These are phyloP conservation scores for Diplogelasinospora grovesii DNA, from an alignment of 495 filamentous ascomycete genomes.

Conservation along the genomic window DNA sequence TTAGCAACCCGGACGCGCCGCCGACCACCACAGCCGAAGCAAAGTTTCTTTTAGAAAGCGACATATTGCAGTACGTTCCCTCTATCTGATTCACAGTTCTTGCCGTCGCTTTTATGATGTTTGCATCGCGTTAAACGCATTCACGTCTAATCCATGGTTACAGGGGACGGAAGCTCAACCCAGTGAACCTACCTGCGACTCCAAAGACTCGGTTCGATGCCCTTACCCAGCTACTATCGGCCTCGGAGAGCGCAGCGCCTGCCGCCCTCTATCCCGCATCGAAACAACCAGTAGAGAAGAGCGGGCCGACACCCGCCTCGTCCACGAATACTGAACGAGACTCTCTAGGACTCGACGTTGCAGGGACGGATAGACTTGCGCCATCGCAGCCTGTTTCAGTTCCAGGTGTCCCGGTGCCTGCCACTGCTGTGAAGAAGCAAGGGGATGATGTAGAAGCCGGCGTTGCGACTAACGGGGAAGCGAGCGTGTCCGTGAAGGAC, in stretches of 20 bases:
- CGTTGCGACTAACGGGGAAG: background rate
- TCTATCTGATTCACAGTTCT: background rate
- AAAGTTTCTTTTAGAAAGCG: slow-evolving; percentile 66
- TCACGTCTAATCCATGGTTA: slow-evolving; percentile 7
- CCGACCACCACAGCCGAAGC: slow-evolving; percentile 47
- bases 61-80: slow-evolving; percentile 72
- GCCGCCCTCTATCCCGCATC: slow-evolving; percentile 10
- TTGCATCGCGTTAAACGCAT: slow-evolving; percentile 12
- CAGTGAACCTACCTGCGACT: slow-evolving; percentile 58
- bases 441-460: too few relatives aligned
- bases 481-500: background rate
- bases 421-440: too few relatives aligned
- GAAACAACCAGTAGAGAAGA: background rate
- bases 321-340: too few relatives aligned
- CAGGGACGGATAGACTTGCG: background rate
- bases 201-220: slow-evolving; percentile 40
- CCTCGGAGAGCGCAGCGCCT: slow-evolving; percentile 16
- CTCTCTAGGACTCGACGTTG: too few relatives aligned
- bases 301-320: too few relatives aligned
- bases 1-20: slow-evolving; percentile 38
- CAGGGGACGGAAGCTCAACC: slow-evolving; percentile 68
- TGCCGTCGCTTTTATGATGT: slow-evolving; percentile 12
- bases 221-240: background rate
- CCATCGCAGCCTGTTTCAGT: background rate
- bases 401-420: too few relatives aligned